Percentiles rank a stretch among this genome's conserved stretches.
Evolutionary conservation across 73 alveolate genomes (phyloP).

Genomic region (Symbiodinium pilosum): DNA sequence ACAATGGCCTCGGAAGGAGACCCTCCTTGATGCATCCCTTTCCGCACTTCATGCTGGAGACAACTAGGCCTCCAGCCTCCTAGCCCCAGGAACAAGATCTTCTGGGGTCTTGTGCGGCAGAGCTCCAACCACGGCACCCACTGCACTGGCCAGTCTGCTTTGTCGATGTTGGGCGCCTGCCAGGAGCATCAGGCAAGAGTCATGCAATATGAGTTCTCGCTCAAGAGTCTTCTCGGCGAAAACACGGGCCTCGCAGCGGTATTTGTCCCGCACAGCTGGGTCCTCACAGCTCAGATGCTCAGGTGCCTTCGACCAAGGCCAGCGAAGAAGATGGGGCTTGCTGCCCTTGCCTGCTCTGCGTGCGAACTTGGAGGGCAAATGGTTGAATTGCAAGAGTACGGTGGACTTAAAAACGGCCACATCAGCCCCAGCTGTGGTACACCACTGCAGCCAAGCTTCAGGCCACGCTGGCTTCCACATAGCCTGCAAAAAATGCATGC

Average conservation of each 20-base stretch:
- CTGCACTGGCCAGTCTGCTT: conserved; percentile 82
- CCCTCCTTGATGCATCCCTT: too few species aligned
- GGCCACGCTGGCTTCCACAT: conserved; percentile 50
- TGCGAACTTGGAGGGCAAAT: too few species aligned
- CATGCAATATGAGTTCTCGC: neutral
- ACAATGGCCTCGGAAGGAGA: too few species aligned
- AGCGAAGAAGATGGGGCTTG: conserved; percentile 91
- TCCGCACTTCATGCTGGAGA: neutral
- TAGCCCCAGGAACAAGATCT: conserved; percentile 59
- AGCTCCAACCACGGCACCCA: conserved; percentile 86
- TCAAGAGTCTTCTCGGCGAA: neutral
- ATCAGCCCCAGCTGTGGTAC: neutral
- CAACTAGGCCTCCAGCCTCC: conserved; percentile 32
- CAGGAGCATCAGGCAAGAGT: neutral
- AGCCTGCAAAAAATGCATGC: too few species aligned
- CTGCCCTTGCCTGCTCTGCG: conserved; percentile 79
- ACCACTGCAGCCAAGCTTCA: conserved; percentile 27
- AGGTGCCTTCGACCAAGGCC: conserved; percentile 85
- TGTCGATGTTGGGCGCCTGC: conserved; percentile 91
- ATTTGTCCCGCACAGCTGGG: conserved; percentile 61
- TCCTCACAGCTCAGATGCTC: conserved; percentile 81
- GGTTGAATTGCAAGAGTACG: neutral
- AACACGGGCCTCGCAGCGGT: conserved; percentile 41
- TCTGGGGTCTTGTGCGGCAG: conserved; percentile 56
- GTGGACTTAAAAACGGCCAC: too few species aligned